These are phyloP conservation scores for Juglanconis sp. DNA, from an alignment of 2,329 filamentous ascomycete genomes.

Conservation along the genomic window DNA sequence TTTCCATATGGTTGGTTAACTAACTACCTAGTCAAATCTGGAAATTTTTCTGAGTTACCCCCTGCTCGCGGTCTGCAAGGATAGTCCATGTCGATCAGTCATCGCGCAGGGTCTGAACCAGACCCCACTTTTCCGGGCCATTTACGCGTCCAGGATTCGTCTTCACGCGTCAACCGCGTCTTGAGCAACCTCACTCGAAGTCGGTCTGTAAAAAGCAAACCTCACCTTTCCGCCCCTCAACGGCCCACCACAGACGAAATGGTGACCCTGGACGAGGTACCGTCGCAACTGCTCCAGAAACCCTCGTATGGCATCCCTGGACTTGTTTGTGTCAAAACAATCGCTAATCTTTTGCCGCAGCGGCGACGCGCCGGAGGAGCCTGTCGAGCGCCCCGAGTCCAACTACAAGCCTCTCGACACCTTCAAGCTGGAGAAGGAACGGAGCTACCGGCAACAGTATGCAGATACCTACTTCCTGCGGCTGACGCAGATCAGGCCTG, in stretches of 20 bases:
- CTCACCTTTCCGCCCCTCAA: neutral
- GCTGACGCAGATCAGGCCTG: slow-evolving; percentile 80
- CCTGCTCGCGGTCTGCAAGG: neutral
- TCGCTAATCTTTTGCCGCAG: slow-evolving; percentile 24
- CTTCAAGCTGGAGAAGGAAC: slow-evolving; percentile 67
- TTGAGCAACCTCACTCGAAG: neutral
- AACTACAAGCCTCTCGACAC: slow-evolving; percentile 72
- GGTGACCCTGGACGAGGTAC: slow-evolving; percentile 42
- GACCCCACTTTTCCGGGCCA: neutral
- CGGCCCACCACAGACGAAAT: slow-evolving; percentile 29
- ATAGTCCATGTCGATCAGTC: slow-evolving; percentile 8
- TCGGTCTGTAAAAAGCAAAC: neutral
- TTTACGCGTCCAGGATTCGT: slow-evolving; percentile 5
- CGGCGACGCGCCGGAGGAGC: slow-evolving; percentile 32
- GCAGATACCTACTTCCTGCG: slow-evolving; percentile 97
- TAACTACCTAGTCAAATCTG: neutral
- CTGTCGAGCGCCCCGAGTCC: slow-evolving; percentile 47
- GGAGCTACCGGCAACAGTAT: slow-evolving; percentile 90
- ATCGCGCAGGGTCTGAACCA: neutral
- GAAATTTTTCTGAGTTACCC: slow-evolving; percentile 15
- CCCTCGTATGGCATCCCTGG: slow-evolving; percentile 40
- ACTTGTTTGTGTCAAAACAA: neutral
- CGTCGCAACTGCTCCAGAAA: slow-evolving; percentile 42
- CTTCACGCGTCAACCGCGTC: slow-evolving; percentile 15
- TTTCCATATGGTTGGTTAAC: neutral